Evolutionary conservation across 1,284 basidiomycete genomes (phyloP), one percentile per base, ranked within the genome.

Genomic region (Ceratobasidium sp.): DNA sequence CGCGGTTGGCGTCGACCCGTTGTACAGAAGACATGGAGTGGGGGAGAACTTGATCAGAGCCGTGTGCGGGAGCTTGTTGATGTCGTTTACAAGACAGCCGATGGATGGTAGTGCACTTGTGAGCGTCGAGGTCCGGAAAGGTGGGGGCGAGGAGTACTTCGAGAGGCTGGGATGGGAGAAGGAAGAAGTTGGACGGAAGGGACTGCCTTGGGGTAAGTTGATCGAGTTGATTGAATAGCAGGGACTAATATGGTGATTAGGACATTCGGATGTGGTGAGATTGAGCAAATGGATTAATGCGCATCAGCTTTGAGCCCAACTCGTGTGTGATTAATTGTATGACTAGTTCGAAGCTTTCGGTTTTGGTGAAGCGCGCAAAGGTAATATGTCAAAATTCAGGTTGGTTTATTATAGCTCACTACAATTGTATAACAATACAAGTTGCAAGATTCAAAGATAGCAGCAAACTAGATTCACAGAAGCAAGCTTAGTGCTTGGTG

Each of bases 401-500:
- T 22, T 51, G 50, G 29, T 36, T 67, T 50, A 64, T 24, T 66
- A 41, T 36, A 45, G 33, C 33, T 48, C 51, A 53, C 56, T 69
- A 57, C 66, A 69, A 27, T 69, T 69, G 53, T 69, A 69, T 45
- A 69, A 51, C 22, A 53, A 66, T 66, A 66, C 64, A 66, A 53
- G 22, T 53, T 65, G 50, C 50, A 53, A 31, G 22, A 51, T 36
- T 27, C n/a, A 44, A 44, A 3, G 4, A 14, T 14, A 66, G 50
- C 50, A 44, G 17, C 47, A 41, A 11, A 41, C 36, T 41, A 11
- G 36, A 41, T 41, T 41, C 36, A 41, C 4, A 4, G 36, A 41
- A 41, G 11, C 50, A 65, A 33, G 50, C 33, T 66, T 63, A 44
- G 22, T 63, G 48, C 48, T 24, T 6, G 31, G 36, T 83, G 75